These are phyloP conservation scores for Amyloporia xantha DNA, from an alignment of 768 basidiomycete genomes.

Conservation along the genomic window DNA sequence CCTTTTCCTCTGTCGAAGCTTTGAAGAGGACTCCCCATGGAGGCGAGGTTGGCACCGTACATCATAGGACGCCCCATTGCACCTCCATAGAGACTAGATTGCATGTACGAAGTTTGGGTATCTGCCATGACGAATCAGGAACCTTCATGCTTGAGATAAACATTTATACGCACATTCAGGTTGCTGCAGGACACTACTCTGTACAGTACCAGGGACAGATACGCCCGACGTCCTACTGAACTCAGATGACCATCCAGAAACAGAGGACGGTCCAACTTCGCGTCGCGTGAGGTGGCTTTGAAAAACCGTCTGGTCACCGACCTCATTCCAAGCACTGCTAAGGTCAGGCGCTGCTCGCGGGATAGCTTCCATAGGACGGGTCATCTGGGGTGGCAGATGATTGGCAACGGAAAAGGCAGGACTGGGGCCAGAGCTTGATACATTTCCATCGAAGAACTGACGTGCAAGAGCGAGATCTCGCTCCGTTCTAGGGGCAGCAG, in stretches of 20 bases:
- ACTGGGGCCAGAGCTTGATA: constrained; percentile 26
- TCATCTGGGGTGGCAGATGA: constrained; percentile 26
- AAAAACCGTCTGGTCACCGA: constrained; percentile 2
- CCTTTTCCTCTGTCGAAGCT: constrained; percentile 61
- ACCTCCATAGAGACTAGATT: constrained; percentile 23
- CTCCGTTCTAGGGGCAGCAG: constrained; percentile 41
- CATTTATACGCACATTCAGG: constrained; percentile 34
- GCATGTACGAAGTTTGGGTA: constrained; percentile 17
- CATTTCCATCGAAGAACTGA: constrained; percentile 63
- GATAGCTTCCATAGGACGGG: constrained; percentile 14
- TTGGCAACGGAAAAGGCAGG: constrained; percentile 31
- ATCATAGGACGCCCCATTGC: constrained; percentile 26
- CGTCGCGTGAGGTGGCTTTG: constrained; percentile 25
- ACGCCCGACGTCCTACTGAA: constrained; percentile 30
- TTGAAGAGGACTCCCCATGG: constrained; percentile 5
- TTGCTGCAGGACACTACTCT: constrained; percentile 30
- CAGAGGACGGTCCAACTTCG: constrained; percentile 7
- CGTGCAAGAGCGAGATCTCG: constrained; percentile 71
- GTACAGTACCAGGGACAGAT: constrained; percentile 12
- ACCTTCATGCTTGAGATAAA: background rate
- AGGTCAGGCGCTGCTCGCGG: constrained; percentile 31
- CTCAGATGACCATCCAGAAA: constrained; percentile 46
- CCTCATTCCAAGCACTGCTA: constrained; percentile 19
- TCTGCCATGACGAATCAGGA: constrained; percentile 4
- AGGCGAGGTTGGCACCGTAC: background rate